Conservation (phyloP, 1,284 basidiomycete genomes). For the Rhodotorula sp. region DNA sequence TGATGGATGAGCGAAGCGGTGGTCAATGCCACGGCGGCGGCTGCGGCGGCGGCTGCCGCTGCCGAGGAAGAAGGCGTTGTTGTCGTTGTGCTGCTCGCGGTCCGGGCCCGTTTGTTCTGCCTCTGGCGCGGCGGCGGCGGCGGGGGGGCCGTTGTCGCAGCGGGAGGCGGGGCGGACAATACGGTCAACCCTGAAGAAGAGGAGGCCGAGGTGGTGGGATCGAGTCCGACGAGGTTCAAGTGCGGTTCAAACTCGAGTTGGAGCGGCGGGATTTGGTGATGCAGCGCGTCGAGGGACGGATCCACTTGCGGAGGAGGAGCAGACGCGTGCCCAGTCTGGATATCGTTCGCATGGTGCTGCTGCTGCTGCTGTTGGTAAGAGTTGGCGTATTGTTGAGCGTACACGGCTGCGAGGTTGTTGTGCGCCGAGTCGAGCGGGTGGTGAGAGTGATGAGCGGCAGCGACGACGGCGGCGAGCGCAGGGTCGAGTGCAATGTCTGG, state of each 20-base stretch:
- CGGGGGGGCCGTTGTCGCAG: not conserved
- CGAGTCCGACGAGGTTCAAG: not conserved
- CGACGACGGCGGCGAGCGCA: slow-evolving; percentile 1
- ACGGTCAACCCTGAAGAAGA: not conserved
- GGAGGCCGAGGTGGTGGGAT: not conserved
- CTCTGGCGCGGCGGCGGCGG: not conserved
- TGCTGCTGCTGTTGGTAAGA: not conserved
- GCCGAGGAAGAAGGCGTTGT: not conserved
- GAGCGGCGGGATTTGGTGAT: no score
- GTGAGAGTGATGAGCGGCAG: not conserved
- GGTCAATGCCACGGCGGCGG: not conserved
- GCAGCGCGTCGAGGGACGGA: no score
- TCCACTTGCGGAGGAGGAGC: no score
- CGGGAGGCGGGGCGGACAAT: not conserved
- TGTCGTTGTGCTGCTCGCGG: not conserved
- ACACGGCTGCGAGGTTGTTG: not conserved
- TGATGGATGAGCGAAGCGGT: not conserved
- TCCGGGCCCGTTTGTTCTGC: not conserved
- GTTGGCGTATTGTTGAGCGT: not conserved
- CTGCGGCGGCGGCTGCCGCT: not conserved
- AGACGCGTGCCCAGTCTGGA: not conserved
- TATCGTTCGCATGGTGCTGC: not conserved
- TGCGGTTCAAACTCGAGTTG: not conserved
- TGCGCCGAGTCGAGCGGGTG: not conserved
- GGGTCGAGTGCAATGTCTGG: slow-evolving; percentile 2